Evolutionary conservation across 176 grass and related monocot species (phyloP), one percentile per base, ranked within the genome.

Genomic region (Poa annua): DNA sequence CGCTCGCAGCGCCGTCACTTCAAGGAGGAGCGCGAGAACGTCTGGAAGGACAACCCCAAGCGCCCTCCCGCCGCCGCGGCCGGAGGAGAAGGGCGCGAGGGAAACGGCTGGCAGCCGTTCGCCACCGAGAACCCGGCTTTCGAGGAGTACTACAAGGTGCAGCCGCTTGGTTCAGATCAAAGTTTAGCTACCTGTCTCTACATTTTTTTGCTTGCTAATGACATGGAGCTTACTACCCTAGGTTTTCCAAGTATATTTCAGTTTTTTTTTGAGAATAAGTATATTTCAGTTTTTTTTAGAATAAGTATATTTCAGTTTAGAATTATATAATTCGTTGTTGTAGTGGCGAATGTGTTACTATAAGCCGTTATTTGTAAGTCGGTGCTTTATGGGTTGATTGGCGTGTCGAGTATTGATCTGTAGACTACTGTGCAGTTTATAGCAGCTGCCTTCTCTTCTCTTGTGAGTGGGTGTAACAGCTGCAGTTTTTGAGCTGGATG

Each of bases 1-100:
- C 96, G 93, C 77, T 93, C 96, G 26, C 96, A 98, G 96, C 92
- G 96, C 80, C 84, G 92, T 66, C 96, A 98, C 74, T 98, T 98
- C 92, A 99, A 93, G 87, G 82, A 96, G 85, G 73, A 77, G 73
- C 93, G 93, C 54, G 96, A 95, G 44, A 98, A 98, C 89, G 93
- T 93, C 60, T 98, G 96, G 96, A 98, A 92, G 89, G 80, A 93
- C 82, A 84, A 88, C 72, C 29, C 85, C 21, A 88, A 88, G 81
- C 88, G 85, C n/a, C 71, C 85, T 11, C 83, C 76, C 32, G 15
- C 81, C n/a, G 61, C 53, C 4, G 80, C 33, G 4, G 35, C 20
- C 12, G 66, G 36, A 6, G 35, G 60, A 1, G 91, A 75, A 29
- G 89, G 68, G 17, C 24, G 69, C 38, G 73, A 80, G 16, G 87